Conservation (phyloP, 805 yeast genomes). For the Soucietia sequanensis region DNA sequence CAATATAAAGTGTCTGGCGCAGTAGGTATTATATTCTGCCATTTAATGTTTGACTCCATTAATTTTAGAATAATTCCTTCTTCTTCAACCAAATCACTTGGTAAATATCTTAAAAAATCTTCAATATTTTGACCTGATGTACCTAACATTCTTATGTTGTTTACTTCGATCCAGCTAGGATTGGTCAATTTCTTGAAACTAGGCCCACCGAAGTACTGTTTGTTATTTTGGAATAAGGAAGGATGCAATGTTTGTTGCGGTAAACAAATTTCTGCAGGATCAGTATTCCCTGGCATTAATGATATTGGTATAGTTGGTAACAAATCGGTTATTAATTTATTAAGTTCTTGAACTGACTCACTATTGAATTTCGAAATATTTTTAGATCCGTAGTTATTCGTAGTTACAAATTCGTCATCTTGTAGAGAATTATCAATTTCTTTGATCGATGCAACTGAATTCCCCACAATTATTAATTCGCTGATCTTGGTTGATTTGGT, state of each 20-base stretch:
- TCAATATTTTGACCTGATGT: slow-evolving; percentile 82
- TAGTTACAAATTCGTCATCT: slow-evolving; percentile 24
- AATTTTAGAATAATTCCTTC: slow-evolving; percentile 39
- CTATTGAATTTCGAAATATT: slow-evolving; percentile 51
- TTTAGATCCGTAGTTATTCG: slow-evolving; percentile 50
- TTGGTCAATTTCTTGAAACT: slow-evolving; percentile 44
- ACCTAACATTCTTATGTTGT: slow-evolving; percentile 57
- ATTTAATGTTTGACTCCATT: slow-evolving; percentile 65
- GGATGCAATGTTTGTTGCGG: slow-evolving; percentile 92
- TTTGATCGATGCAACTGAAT: slow-evolving; percentile 47
- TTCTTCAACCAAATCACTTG: slow-evolving; percentile 31
- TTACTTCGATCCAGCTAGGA: slow-evolving; percentile 67
- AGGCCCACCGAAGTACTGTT: slow-evolving; percentile 40
- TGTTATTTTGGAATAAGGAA: slow-evolving; percentile 58
- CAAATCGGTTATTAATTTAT: slow-evolving; percentile 55
- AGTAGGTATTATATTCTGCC: slow-evolving; percentile 91
- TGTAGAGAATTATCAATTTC: slow-evolving; percentile 23
- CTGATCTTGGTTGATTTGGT: slow-evolving; percentile 32
- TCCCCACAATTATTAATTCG: slow-evolving; percentile 69
- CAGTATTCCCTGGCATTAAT: slow-evolving; percentile 80
- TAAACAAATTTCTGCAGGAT: slow-evolving; percentile 78
- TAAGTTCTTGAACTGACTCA: slow-evolving; percentile 54
- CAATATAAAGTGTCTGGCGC: slow-evolving; percentile 95
- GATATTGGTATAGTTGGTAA: slow-evolving; percentile 64
- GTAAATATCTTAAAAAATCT: slow-evolving; percentile 69